Conservation (phyloP, 495 filamentous ascomycete species). For the Hypoxylon subgilvum region DNA sequence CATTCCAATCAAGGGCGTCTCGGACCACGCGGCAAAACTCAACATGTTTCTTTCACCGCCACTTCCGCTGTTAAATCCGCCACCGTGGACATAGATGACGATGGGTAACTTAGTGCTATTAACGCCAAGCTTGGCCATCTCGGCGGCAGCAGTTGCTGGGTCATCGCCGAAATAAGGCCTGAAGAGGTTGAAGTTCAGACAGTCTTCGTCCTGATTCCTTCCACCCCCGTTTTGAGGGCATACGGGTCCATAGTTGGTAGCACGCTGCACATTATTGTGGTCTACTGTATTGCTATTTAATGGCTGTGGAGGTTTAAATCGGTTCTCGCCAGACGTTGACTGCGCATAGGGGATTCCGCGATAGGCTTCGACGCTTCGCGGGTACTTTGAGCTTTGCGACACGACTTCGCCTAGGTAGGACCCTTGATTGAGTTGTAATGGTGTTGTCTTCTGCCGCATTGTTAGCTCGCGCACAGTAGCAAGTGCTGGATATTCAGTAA, state of each 20-base stretch:
- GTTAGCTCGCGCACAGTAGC: conserved; percentile 21
- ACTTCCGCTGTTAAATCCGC: conserved; percentile 57
- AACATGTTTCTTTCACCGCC: conserved; percentile 55
- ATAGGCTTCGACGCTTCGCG: conserved; percentile 61
- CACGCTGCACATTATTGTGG: conserved; percentile 41
- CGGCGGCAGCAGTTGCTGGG: conserved; percentile 28
- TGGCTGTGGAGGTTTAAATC: conserved; percentile 60
- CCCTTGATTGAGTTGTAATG: conserved; percentile 56
- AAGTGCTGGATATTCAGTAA: neutral
- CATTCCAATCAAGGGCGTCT: conserved; percentile 61
- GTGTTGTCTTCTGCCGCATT: conserved; percentile 35
- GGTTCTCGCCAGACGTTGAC: conserved; percentile 59
- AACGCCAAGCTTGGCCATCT: conserved; percentile 30
- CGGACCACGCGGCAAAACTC: conserved; percentile 60
- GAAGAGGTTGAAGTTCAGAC: conserved; percentile 59
- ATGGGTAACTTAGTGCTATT: conserved; percentile 58
- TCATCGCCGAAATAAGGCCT: conserved; percentile 45
- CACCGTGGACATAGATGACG: conserved; percentile 64
- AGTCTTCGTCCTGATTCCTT: conserved; percentile 53
- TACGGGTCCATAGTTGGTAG: conserved; percentile 49
- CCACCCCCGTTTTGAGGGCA: conserved; percentile 48
- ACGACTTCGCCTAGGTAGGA: conserved; percentile 58
- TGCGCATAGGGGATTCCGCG: conserved; percentile 67
- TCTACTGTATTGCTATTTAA: conserved; percentile 38
- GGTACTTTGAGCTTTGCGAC: conserved; percentile 43